Base-by-base conservation (phyloP, 2,329 filamentous ascomycete genomes). In the Tolypocladium tundrense region DNA sequence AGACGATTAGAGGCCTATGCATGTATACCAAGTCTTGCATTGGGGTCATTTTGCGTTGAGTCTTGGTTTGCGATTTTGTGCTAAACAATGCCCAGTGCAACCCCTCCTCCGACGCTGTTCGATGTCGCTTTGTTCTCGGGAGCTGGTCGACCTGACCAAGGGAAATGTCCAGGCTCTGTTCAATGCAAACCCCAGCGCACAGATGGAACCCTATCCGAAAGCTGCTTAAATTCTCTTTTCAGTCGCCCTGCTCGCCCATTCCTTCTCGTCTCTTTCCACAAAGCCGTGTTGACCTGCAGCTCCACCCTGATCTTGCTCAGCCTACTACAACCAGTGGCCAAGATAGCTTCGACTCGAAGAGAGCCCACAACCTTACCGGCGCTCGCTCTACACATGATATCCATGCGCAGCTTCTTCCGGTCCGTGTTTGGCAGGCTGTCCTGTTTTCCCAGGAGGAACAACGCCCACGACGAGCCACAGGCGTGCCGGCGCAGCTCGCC, bases 1-100 rank as follows among this genome's bases (percentile, higher is more conserved):
- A 58, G 64, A 65, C 63, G 62, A 63, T 62, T 64, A 45, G 45
- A 40, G 35, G 27, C 27, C 45, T 27, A n/a, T 57, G 10, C 41
- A 45, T 41, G 52, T 14, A 42, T 58, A 54, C 56, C 31, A 51
- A 52, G 50, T 48, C 42, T 53, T 40, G 40, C 58, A 21, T 40
- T 27, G 40, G 56, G 65, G 53, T 53, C 64, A 4, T 64, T 59
- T 27, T 27, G 21, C 48, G 39, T 52, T 37, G 31, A 21, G 42
- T n/a, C 19, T 21, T 52, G 31, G 21, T 52, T 13, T 37, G 48
- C 48, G 31, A 52, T 37, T 52, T n/a, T 37, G 48, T 52, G 48
- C 48, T 52, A 21, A 52, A 21, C 31, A 21, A 13, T 35, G 9
- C 21, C 4, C 48, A 35, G 48, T 37, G 31, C 19, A 13, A 7